Base-by-base conservation (phyloP, 352 stramenopile species). In the Globisporangium alternatum region DNA sequence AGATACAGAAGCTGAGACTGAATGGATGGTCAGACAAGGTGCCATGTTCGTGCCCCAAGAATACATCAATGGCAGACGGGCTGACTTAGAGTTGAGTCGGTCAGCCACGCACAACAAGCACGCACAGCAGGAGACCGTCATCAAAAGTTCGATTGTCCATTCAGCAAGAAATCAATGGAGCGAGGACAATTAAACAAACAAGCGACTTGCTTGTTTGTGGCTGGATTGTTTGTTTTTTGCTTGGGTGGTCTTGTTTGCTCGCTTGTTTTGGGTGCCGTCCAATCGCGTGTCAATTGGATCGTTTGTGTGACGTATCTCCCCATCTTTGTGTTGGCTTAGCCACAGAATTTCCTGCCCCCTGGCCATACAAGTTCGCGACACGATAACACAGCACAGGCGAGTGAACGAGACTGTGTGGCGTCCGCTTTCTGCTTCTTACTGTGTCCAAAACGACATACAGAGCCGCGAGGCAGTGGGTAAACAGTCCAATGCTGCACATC, bases 281-380 rank as follows among this genome's bases (percentile, higher is more conserved):
- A 43, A 56, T 39, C 30, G 17, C 7, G 49, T 28, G 51, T 41
- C 51, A 41, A 41, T 17, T 41, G 51, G 51, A 56, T 56, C 28
- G n/a, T 56, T 56, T 56, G 51, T 43, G 30, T 30, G 15, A 33
- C 22, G 28, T 51, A 15, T 31, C 10, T 52, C 45, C 22, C 48
- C 22, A 33, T 54, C 12, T 12, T 28, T 22, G 41, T 8, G 41
- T 15, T 28, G 30, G 28, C 41, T 41, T 17, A 43, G 43, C 43
- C 41, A 48, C 43, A 21, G 19, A 19, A 41, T 41, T 41, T 12
- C 35, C 12, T 47, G n/a, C n/a, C 3, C 49, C 51, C 28, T 43
- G 51, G 10, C 17, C 30, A 28, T 56, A n/a, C 30, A 22, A 56
- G 13, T 41, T 28, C n/a, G 30, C 51, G 17, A 43, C 19, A 33